Evolutionary conservation across 2,329 filamentous ascomycete species (phyloP).

Genomic region (Tolypocladium endophyticum): DNA sequence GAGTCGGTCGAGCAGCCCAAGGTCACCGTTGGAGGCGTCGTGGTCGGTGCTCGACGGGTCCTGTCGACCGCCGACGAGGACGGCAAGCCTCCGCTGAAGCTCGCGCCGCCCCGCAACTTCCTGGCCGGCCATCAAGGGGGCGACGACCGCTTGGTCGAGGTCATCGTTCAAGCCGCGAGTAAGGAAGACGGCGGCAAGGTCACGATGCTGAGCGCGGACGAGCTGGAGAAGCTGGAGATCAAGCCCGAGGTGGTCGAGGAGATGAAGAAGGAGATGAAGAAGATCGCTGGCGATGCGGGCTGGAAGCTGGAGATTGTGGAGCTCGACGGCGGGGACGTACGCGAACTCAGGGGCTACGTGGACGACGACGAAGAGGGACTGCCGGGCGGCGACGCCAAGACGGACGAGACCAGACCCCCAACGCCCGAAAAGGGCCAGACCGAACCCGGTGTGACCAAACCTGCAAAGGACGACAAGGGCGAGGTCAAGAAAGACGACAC

Average conservation of each 20-base stretch:
- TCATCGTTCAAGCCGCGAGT: slow-evolving; percentile 33
- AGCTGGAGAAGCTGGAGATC: slow-evolving; percentile 58
- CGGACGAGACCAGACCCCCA: not conserved
- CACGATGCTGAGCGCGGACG: slow-evolving; percentile 50
- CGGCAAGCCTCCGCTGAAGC: slow-evolving; percentile 33
- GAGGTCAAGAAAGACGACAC: not conserved
- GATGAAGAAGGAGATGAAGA: slow-evolving; percentile 57
- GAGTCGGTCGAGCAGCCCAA: slow-evolving; percentile 8
- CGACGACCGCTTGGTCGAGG: slow-evolving; percentile 24
- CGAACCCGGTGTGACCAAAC: too few species aligned
- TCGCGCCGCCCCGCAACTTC: slow-evolving; percentile 34
- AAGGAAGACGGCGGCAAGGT: slow-evolving; percentile 51
- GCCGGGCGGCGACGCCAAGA: not conserved
- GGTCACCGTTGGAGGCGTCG: slow-evolving; percentile 40
- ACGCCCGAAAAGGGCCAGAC: too few species aligned
- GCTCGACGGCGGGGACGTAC: slow-evolving; percentile 39
- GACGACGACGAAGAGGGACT: slow-evolving; percentile 34
- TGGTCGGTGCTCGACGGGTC: slow-evolving; percentile 39
- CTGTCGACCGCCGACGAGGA: slow-evolving; percentile 35
- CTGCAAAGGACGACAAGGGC: not conserved
- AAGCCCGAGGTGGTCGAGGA: slow-evolving; percentile 57
- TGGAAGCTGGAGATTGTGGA: slow-evolving; percentile 80
- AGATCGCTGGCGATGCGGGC: slow-evolving; percentile 56
- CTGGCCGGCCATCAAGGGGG: slow-evolving; percentile 14
- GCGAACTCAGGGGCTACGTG: slow-evolving; percentile 60